Percentiles rank a stretch among this genome's conserved stretches.
phyloP scores from a whole-genome alignment of 345 rosid genomes.

The Hibiscus tridactylites region DNA sequence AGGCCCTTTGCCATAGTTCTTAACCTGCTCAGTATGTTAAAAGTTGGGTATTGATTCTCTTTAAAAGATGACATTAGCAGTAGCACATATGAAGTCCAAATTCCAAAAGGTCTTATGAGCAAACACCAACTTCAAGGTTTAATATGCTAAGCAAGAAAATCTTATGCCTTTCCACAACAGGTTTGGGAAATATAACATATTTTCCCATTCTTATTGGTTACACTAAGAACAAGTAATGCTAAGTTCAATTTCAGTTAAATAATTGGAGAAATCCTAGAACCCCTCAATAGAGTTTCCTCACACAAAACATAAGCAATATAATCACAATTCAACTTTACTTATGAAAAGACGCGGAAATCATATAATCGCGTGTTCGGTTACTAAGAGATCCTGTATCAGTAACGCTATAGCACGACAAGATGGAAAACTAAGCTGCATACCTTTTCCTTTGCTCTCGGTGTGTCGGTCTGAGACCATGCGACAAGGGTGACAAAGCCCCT shows the following conservation, averaged over 20 bases:
- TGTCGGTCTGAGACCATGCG: conserved; percentile 81
- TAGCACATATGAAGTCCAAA: too few species aligned
- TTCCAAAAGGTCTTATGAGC: too few species aligned
- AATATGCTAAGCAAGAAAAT: background rate
- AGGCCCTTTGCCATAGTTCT: background rate
- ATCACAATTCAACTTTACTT: background rate
- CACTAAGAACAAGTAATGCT: background rate
- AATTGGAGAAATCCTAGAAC: too few species aligned
- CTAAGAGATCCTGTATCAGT: too few species aligned
- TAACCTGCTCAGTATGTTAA: too few species aligned
- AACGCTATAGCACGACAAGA: background rate
- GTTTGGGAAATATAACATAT: background rate
- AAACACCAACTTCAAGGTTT: too few species aligned
- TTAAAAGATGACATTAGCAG: too few species aligned
- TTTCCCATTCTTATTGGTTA: background rate
- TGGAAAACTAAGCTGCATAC: conserved; percentile 27
- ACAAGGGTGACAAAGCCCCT: conserved; percentile 97
- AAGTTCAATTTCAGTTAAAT: background rate
- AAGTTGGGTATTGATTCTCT: too few species aligned
- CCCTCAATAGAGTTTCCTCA: background rate
- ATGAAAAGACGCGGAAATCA: too few species aligned
- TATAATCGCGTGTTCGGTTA: too few species aligned
- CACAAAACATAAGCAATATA: background rate
- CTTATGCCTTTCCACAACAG: background rate
- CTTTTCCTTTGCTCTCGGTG: conserved; percentile 94